Base-by-base conservation (phyloP, 2,329 filamentous ascomycete genomes). In the Colletotrichum viniferum region DNA sequence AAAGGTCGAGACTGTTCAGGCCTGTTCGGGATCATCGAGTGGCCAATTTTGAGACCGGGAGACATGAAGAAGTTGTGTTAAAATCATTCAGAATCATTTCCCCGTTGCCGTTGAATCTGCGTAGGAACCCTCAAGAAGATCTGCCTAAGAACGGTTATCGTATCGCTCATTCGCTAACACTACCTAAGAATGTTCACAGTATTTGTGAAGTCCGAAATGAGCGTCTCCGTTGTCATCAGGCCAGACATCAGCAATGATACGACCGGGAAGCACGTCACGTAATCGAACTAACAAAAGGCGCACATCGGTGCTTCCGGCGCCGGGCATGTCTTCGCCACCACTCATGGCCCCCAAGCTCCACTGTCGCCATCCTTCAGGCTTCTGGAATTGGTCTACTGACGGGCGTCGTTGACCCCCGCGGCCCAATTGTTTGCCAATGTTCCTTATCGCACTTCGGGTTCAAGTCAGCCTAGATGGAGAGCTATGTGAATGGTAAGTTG, bases 11-110 rank as follows among this genome's bases (percentile, higher is more conserved):
- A 48, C 43, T 52, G 0, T 7, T 21, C 43, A n/a, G 43, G 5
- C 18, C 43, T 48, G 43, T 0, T 21, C 43, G 10, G 43, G 5
- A 21, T 24, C 3, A 7, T 13, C 3, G n/a, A 52, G n/a, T 52
- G n/a, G 43, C 12, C 3, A 13, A 13, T 0, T 3, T 52, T 52
- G 43, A 21, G n/a, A 52, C 43, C n/a, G 7, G 2, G n/a, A 21
- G 3, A 7, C n/a, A 52, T n/a, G 38, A 48, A 48, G n/a, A 7
- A 52, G 12, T 24, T 1, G n/a, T 52, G 43, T 21, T 3, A 6
- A 52, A 21, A 1, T 4, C 18, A 5, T 48, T n/a, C 12, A 13
- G 0, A 21, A 18, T 12, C n/a, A 21, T 0, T 52, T 13, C 0
- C n/a, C 7, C 43, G 43, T 2, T 24, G n/a, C n/a, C 10, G 10